Base-by-base conservation (phyloP, 176 grass and related monocot genomes). In the Pontederia paniculata region DNA sequence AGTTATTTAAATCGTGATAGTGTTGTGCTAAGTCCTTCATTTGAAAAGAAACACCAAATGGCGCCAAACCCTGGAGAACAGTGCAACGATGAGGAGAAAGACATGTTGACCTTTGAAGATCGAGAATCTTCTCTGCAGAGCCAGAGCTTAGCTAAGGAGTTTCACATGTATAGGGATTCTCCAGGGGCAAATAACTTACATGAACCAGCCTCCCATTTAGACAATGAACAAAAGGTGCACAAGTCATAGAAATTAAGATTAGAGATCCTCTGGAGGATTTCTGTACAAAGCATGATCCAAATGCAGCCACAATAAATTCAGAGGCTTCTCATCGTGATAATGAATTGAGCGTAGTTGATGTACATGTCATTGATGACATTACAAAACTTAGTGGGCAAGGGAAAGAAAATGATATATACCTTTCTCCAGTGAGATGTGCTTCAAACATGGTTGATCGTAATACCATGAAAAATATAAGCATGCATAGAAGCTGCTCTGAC, bases 331-430 rank as follows among this genome's bases (percentile, higher is more conserved):
- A 65, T 65, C 68, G 46, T 17, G 77, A 74, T 22, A 89, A 66
- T 44, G 91, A 86, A 51, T 58, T 62, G 21, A 67, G 67, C 18
- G 50, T 98, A 25, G 1, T 63, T 23, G 60, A 48, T 48, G 42
- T 63, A 47, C 60, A 48, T 63, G 19, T 46, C 42, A 77, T 98
- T 58, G 80, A 88, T 61, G 86, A 91, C 61, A 47, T 88, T 66
- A 17, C 67, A 48, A 50, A 57, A 70, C 45, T 60, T 55, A 37
- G 7, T 37, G 28, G 28, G 28, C 28, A 37, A 37, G 28, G 28
- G 28, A 37, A 21, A 71, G 28, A 58, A 4, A 54, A 52, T 55
- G 44, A 9, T 68, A 8, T 13, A 6, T 6, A 15, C 48, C n/a
- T 50, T 50, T 50, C 12, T 12, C 48, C 13, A 17, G n/a, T 16